A percentile compares a stretch with the other conserved stretches of the same genome.
Evolutionary conservation across 2,329 filamentous ascomycete genomes (phyloP).

Genomic region (Pseudogymnoascus sp.): DNA sequence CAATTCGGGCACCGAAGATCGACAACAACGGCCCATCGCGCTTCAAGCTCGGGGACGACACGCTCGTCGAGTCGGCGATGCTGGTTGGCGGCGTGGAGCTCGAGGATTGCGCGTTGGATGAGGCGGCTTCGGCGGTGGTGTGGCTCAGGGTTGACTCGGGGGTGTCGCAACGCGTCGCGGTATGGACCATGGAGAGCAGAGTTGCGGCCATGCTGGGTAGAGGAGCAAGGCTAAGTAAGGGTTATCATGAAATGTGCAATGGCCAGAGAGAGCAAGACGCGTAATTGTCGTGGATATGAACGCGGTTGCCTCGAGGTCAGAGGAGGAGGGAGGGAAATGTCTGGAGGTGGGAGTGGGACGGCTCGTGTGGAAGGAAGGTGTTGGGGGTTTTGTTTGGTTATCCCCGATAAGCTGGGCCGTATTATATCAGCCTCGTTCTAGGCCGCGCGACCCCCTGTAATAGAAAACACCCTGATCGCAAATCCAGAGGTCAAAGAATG

Average conservation of each 20-base stretch:
- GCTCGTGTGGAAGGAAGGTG: background rate
- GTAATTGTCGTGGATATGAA: conserved; percentile 1
- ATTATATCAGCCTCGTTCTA: conserved; percentile 6
- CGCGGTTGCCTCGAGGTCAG: background rate
- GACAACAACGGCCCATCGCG: conserved; percentile 16
- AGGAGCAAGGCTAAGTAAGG: background rate
- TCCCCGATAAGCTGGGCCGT: conserved; percentile 6
- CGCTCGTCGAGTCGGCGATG: conserved; percentile 52
- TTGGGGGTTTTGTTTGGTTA: conserved; percentile 6
- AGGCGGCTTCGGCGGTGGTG: conserved; percentile 21
- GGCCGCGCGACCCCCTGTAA: background rate
- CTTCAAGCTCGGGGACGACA: conserved; percentile 38
- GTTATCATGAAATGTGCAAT: background rate
- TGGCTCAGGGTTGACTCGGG: conserved; percentile 21
- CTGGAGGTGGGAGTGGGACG: conserved; percentile 3
- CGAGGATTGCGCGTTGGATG: conserved; percentile 23
- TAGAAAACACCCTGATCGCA: background rate
- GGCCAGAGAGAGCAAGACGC: background rate
- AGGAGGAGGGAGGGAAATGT: background rate
- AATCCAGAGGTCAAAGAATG: background rate
- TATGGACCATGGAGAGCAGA: background rate
- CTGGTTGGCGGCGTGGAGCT: conserved; percentile 59
- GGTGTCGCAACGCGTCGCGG: conserved; percentile 5
- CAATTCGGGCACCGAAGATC: conserved; percentile 18
- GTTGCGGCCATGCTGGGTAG: conserved; percentile 3